Evolutionary conservation across 495 filamentous ascomycete genomes (phyloP).

Genomic region (Trichoderma virens): DNA sequence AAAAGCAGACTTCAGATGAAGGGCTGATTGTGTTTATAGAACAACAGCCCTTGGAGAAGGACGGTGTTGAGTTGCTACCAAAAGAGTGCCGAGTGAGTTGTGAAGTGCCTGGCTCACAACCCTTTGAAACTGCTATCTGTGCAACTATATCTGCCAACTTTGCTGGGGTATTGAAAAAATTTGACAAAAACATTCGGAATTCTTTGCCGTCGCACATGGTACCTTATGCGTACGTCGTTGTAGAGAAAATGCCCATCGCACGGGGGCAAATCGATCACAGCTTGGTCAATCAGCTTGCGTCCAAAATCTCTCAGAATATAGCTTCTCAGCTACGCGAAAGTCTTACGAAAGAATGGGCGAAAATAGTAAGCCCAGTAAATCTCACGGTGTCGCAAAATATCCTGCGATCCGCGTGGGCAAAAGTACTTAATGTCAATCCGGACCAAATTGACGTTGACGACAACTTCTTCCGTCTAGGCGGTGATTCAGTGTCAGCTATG

Average conservation of each 20-base stretch:
- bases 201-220: slow-evolving; percentile 49
- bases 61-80: no score
- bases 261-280: slow-evolving; percentile 47
- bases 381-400: no score
- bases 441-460: slow-evolving; percentile 14
- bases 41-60: no score
- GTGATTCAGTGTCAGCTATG: slow-evolving; percentile 28
- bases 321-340: slow-evolving; percentile 11
- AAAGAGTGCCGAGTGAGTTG: no score
- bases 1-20: no score
- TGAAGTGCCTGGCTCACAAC: no score
- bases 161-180: not conserved
- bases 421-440: slow-evolving; percentile 13
- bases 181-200: slow-evolving; percentile 17
- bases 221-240: slow-evolving; percentile 31
- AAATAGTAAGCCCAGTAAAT: no score
- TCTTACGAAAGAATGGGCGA: no score
- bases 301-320: slow-evolving; percentile 14
- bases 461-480: slow-evolving; percentile 26
- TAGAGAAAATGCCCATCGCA: slow-evolving; percentile 31
- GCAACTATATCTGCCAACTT: no score
- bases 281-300: slow-evolving; percentile 24
- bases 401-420: no score
- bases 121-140: no score
- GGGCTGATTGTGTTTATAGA: no score